Percentiles rank a stretch among this genome's conserved stretches.
Conservation (phyloP, 2,329 filamentous ascomycete species). For the Fusarium subglutinans region DNA sequence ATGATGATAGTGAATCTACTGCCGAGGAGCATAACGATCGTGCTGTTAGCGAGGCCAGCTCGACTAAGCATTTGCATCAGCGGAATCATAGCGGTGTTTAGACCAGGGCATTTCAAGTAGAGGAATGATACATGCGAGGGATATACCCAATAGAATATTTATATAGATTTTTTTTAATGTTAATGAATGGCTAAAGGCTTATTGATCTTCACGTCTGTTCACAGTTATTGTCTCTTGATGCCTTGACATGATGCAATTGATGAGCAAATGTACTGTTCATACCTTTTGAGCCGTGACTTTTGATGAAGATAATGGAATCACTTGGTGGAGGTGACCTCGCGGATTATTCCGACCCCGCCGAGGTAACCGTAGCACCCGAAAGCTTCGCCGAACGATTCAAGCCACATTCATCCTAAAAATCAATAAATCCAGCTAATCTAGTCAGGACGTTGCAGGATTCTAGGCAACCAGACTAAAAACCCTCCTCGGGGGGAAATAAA, state of each 20-base stretch:
- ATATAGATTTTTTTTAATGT: slow-evolving; percentile 25
- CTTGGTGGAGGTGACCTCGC: too few species aligned
- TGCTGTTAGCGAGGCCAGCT: slow-evolving; percentile 39
- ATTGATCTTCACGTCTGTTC: not conserved
- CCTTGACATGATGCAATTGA: accelerated
- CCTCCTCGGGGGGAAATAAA: too few species aligned
- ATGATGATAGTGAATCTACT: slow-evolving; percentile 26
- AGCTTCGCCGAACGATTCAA: not conserved
- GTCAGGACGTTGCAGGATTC: not conserved
- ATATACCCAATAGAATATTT: not conserved
- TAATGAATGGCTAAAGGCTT: slow-evolving; percentile 7
- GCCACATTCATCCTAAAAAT: not conserved
- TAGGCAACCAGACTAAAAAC: not conserved
- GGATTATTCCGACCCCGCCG: not conserved
- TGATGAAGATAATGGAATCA: too few species aligned
- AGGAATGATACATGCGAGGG: not conserved
- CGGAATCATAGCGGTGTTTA: slow-evolving; percentile 19
- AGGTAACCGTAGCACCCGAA: too few species aligned
- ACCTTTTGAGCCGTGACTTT: accelerated
- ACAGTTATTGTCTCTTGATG: accelerated
- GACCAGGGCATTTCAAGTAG: not conserved
- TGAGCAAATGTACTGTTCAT: accelerated
- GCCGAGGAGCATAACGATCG: slow-evolving; percentile 35
- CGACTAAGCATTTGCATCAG: slow-evolving; percentile 34
- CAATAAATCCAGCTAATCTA: not conserved